Evolutionary conservation across 805 yeast species (phyloP), one percentile per base, ranked within the genome.

Genomic region (Barnettozyma siamensis): DNA sequence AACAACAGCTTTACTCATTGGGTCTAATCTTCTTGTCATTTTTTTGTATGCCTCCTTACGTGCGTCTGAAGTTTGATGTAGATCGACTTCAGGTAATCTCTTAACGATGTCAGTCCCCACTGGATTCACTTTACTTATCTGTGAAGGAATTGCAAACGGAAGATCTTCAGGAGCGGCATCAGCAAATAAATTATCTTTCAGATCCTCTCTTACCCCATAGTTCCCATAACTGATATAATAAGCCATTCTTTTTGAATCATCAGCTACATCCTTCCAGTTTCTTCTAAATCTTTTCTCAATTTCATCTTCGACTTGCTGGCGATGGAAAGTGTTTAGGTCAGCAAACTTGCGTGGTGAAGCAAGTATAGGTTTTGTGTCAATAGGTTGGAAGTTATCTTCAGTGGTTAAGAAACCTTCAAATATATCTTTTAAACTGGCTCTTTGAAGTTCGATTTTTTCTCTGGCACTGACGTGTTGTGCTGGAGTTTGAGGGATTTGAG

Each of bases 141-240:
- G 53, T 3, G 64, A 51, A 1, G 80, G 76, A 3, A 65, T 37
- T 20, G 58, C 55, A 54, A 80, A 80, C 2, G 86, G 83, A 41
- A 81, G 63, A 57, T 82, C 88, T 36, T 69, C 71, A 1, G 86
- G 88, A 7, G 67, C 57, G 4, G 54, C 59, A 21, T 51, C 47
- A n/a, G 67, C 58, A 42, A 64, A 66, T 65, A 76, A 67, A 47
- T 67, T 67, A 37, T 63, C 60, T 15, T 61, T 60, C 41, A 81
- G 72, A 17, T 74, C 73, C 36, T 74, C 78, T 46, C 94, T 67
- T 2, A 78, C 80, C 0, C 88, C 93, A 71, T 83, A 76, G 36
- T 80, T 67, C 2, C 89, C 89, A 59, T 78, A 84, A 0, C 80
- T 70, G 24, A 80, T 69, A 62, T 71, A 80, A 57, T 77, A 81